Conservation (phyloP, 2,329 filamentous ascomycete species). For the Chaetomiaceae sp. region DNA sequence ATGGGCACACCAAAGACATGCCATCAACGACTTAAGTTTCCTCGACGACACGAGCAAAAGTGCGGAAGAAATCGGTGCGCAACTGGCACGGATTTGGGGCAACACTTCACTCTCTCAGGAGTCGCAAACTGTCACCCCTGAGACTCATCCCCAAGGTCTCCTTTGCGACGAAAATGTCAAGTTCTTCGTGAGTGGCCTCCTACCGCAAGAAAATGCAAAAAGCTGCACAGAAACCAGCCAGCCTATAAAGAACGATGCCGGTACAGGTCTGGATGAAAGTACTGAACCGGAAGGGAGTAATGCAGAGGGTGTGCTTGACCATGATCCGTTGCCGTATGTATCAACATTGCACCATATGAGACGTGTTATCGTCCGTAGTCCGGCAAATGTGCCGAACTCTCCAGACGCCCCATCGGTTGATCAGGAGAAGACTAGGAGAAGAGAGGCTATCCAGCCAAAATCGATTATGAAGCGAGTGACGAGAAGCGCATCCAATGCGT, state of each 20-base stretch:
- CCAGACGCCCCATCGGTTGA: conserved; percentile 22
- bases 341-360: conserved; percentile 9
- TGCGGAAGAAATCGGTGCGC: conserved; percentile 8
- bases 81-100: conserved; percentile 2
- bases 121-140: not conserved
- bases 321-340: conserved; percentile 3
- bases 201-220: not conserved
- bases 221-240: not conserved
- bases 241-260: not conserved
- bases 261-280: not conserved
- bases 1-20: conserved; percentile 15
- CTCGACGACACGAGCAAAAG: not conserved
- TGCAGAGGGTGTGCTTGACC: not conserved
- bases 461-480: conserved; percentile 26
- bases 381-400: conserved; percentile 16
- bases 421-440: conserved; percentile 25
- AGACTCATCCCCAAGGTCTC: not conserved
- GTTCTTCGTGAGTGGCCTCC: not conserved
- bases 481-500: conserved; percentile 8
- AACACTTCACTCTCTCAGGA: not conserved
- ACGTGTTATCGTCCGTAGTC: conserved; percentile 25
- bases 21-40: not conserved
- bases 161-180: not conserved
- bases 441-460: conserved; percentile 21
- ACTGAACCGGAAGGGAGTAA: not conserved